Evolutionary conservation across 768 basidiomycete genomes (phyloP).

Genomic region (Cystoderma amianthinum): DNA sequence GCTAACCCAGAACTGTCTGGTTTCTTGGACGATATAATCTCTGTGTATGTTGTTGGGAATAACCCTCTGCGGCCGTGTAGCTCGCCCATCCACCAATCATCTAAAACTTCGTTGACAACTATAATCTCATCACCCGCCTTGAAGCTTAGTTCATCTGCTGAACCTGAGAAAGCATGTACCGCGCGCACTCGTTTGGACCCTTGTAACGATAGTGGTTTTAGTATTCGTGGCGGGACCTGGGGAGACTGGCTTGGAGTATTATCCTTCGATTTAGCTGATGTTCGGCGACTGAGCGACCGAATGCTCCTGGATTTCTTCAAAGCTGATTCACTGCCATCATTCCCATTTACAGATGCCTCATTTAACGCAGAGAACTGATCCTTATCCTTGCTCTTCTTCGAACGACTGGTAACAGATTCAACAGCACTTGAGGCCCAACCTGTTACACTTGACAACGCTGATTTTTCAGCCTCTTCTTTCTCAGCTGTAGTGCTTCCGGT

Average conservation of each 20-base stretch:
- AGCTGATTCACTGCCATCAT: conserved; percentile 20
- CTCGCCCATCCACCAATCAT: conserved; percentile 91
- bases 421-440: conserved; percentile 69
- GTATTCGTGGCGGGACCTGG: conserved; percentile 29
- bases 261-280: conserved; percentile 26
- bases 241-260: conserved; percentile 18
- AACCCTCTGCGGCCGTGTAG: conserved; percentile 64
- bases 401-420: conserved; percentile 51
- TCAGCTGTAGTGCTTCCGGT: conserved; percentile 46
- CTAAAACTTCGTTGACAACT: conserved; percentile 74
- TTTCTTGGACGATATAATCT: conserved; percentile 27
- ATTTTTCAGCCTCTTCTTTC: conserved; percentile 27
- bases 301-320: conserved; percentile 18
- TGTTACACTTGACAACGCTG: conserved; percentile 35
- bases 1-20: not conserved
- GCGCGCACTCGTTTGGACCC: conserved; percentile 59
- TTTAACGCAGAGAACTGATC: conserved; percentile 49
- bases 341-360: conserved; percentile 20
- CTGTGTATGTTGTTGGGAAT: conserved; percentile 77
- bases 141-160: conserved; percentile 75
- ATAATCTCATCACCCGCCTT: conserved; percentile 67
- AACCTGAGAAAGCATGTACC: conserved; percentile 67
- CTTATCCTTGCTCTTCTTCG: conserved; percentile 51
- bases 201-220: conserved; percentile 44
- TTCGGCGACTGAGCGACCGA: conserved; percentile 16